Evolutionary conservation across 306 rosid species (phyloP).

Genomic region (Pueraria montana): DNA sequence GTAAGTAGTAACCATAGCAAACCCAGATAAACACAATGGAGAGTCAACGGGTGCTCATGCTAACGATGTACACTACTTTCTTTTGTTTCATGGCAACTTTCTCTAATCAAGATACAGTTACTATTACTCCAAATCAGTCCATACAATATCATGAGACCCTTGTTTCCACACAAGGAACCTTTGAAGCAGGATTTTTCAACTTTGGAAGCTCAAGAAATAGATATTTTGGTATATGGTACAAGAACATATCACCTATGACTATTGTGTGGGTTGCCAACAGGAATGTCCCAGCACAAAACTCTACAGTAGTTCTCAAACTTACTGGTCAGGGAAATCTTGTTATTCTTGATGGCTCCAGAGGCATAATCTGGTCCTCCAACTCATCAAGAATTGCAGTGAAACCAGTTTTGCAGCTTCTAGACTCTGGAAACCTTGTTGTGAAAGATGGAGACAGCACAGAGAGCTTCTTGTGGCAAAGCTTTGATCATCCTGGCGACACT

Average conservation of each 20-base stretch:
- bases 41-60: not conserved
- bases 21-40: not conserved
- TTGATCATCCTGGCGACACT: constrained; percentile 9
- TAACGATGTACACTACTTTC: not conserved
- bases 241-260: not conserved
- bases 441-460: not conserved
- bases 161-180: constrained; percentile 20
- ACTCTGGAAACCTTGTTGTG: constrained; percentile 26
- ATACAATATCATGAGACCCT: not conserved
- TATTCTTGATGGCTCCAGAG: not conserved
- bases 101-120: not conserved
- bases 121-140: not conserved
- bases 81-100: not conserved
- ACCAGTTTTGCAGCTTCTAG: not conserved
- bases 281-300: not conserved
- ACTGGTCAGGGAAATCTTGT: not conserved
- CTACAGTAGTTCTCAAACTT: not conserved
- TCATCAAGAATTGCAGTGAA: not conserved
- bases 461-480: constrained; percentile 10
- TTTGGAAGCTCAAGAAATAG: not conserved
- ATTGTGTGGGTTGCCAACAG: constrained; percentile 32
- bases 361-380: constrained; percentile 9
- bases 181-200: constrained; percentile 23
- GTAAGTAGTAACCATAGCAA: not conserved
- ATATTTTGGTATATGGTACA: constrained; percentile 28